phyloP scores from a whole-genome alignment of 2,329 filamentous ascomycete species.

The Colletotrichum echinochloae region DNA sequence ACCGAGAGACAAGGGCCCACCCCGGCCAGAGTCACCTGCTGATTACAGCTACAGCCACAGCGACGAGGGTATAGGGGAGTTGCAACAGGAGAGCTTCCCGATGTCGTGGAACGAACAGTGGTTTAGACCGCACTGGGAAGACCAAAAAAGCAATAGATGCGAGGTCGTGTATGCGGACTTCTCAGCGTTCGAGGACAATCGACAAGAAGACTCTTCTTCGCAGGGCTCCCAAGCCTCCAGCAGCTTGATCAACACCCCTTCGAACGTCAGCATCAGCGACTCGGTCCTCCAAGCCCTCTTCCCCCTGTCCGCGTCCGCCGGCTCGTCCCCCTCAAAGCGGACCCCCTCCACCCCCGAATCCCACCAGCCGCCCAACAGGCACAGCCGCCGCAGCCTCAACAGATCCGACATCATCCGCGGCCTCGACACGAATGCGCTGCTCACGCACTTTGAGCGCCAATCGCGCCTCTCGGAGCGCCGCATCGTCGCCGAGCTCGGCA shows the following conservation, averaged over 20 bases:
- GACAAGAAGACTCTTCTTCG: background rate
- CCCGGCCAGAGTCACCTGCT: background rate
- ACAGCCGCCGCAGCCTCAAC: background rate
- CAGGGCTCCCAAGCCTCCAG: background rate
- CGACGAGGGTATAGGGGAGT: background rate
- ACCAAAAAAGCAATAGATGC: too few species aligned
- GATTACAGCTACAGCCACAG: too few species aligned
- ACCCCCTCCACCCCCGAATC: background rate
- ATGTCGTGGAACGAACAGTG: background rate
- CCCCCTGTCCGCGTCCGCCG: background rate
- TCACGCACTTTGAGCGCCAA: conserved; percentile 28
- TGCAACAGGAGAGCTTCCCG: accelerated
- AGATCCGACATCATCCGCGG: background rate
- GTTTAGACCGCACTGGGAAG: background rate
- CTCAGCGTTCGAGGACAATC: too few species aligned
- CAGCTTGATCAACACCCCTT: background rate
- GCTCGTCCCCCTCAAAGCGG: background rate
- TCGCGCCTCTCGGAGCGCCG: conserved; percentile 26
- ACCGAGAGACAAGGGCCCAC: background rate
- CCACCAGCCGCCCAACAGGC: background rate
- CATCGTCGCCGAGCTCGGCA: conserved; percentile 24
- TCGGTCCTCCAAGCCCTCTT: background rate
- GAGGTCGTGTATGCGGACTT: too few species aligned
- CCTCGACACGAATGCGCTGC: conserved; percentile 18
- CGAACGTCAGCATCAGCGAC: background rate